Conservation (phyloP, 2,329 filamentous ascomycete species). For the Aspergillus carbonarius region DNA sequence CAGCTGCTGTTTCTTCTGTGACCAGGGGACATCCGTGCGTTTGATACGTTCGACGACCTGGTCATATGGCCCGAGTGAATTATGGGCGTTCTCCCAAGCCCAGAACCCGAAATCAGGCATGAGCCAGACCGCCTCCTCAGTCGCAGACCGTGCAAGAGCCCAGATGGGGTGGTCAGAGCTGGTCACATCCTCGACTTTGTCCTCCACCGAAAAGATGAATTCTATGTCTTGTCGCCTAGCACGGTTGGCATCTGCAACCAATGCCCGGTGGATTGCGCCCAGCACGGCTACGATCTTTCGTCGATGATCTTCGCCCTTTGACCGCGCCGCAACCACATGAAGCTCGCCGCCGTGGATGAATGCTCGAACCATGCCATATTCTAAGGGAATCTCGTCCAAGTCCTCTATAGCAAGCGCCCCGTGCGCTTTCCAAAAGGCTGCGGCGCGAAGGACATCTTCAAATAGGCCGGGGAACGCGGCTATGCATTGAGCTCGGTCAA, state of each 20-base stretch:
- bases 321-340: slow-evolving; percentile 30
- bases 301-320: slow-evolving; percentile 38
- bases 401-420: slow-evolving; percentile 27
- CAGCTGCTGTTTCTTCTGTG: slow-evolving; percentile 43
- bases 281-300: slow-evolving; percentile 44
- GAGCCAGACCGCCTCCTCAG: slow-evolving; percentile 48
- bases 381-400: slow-evolving; percentile 29
- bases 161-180: slow-evolving; percentile 40
- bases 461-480: slow-evolving; percentile 38
- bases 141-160: slow-evolving; percentile 42
- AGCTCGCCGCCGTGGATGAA: slow-evolving; percentile 35
- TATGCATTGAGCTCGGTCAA: slow-evolving; percentile 30
- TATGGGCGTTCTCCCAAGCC: slow-evolving; percentile 45
- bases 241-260: slow-evolving; percentile 39
- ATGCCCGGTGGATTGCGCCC: slow-evolving; percentile 51
- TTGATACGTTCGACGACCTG: slow-evolving; percentile 36
- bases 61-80: slow-evolving; percentile 37
- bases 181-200: slow-evolving; percentile 45
- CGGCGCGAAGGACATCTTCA: slow-evolving; percentile 35
- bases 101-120: slow-evolving; percentile 56
- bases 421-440: slow-evolving; percentile 28
- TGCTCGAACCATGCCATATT: slow-evolving; percentile 36
- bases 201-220: slow-evolving; percentile 47
- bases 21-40: slow-evolving; percentile 30
- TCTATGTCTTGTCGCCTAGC: slow-evolving; percentile 45